Conservation (phyloP, 78 protist genomes). For the Polysphondylium violaceum region DNA sequence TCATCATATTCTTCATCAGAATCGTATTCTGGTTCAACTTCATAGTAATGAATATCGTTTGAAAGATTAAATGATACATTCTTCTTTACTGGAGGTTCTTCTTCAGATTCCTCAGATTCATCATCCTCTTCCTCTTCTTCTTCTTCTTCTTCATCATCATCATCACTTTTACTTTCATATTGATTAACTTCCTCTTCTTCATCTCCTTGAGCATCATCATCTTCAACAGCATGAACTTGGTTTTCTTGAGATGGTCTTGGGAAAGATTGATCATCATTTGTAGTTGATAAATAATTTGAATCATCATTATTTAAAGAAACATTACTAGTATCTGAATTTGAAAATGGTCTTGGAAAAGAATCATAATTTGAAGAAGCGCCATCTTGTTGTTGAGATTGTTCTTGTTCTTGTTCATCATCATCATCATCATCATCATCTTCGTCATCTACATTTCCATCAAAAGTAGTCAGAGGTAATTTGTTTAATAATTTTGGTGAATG, state of each 20-base stretch:
- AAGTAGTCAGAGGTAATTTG: not conserved
- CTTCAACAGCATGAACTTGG: not conserved
- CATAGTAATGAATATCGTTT: not conserved
- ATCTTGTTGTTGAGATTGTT: not conserved
- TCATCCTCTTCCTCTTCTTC: constrained; percentile 37
- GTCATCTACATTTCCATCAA: not conserved
- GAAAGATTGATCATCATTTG: too few relatives aligned
- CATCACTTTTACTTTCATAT: constrained; percentile 1
- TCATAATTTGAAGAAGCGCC: not conserved
- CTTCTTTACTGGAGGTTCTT: constrained; percentile 19
- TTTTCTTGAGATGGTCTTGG: too few relatives aligned
- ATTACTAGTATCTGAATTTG: constrained; percentile 5
- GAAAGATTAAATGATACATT: constrained; percentile 41
- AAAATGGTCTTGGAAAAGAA: constrained; percentile 34
- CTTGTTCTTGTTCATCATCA: not conserved
- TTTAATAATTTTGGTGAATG: not conserved
- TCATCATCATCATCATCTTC: not conserved
- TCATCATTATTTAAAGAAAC: not conserved
- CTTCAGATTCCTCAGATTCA: not conserved
- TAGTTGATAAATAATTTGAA: not conserved
- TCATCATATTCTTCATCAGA: constrained; percentile 10
- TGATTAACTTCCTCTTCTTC: constrained; percentile 35
- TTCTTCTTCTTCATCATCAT: constrained; percentile 17
- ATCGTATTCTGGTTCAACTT: constrained; percentile 33
- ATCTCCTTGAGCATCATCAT: constrained; percentile 1